These are phyloP conservation scores for Populus simonii DNA, from an alignment of 345 rosid species.

Conservation along the genomic window DNA sequence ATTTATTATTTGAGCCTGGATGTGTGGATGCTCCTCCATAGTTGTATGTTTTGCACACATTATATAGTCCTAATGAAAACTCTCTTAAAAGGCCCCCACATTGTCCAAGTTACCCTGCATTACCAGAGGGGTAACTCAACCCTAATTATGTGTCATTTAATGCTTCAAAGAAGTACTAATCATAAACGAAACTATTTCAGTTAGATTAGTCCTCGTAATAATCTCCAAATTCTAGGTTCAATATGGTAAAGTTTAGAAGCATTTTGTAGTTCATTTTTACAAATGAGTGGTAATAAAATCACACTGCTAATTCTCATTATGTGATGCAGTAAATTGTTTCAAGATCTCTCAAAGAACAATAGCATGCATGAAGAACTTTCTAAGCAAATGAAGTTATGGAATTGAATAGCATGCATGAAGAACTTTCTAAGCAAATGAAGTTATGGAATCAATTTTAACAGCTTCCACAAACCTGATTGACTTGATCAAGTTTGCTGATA, in stretches of 20 bases:
- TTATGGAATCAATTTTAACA: neutral
- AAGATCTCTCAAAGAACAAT: neutral
- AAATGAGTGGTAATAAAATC: neutral
- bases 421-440: too few relatives aligned
- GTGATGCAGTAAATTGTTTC: neutral
- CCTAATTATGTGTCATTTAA: neutral
- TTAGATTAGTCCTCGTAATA: neutral
- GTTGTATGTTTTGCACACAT: too few relatives aligned
- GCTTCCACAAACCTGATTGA: constrained; percentile 69
- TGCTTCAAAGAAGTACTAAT: neutral
- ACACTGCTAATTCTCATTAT: neutral
- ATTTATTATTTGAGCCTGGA: too few relatives aligned
- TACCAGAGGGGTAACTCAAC: too few relatives aligned
- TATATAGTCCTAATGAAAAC: too few relatives aligned
- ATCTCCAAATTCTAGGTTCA: neutral
- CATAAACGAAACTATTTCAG: neutral
- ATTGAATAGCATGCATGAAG: too few relatives aligned
- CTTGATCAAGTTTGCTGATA: constrained; percentile 98
- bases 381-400: neutral
- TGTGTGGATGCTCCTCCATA: too few relatives aligned
- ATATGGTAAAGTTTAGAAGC: neutral
- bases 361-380: neutral
- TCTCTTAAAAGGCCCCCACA: too few relatives aligned
- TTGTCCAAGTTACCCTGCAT: too few relatives aligned
- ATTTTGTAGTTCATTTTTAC: neutral